Conservation (phyloP, 2,329 filamentous ascomycete genomes). For the Botryotinia convoluta region DNA sequence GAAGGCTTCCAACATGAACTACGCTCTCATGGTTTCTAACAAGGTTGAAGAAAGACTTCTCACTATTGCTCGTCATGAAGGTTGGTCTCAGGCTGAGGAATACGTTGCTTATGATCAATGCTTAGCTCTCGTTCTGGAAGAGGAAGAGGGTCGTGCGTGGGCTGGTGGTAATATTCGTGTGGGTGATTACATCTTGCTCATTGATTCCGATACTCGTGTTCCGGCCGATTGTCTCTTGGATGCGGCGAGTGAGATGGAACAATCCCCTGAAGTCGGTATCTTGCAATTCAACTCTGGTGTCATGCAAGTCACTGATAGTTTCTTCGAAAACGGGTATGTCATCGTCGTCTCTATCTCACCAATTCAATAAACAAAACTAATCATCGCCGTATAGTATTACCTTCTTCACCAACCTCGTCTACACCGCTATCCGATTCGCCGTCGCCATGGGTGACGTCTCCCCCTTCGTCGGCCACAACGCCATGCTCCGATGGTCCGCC, state of each 20-base stretch:
- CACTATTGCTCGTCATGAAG: constrained; percentile 22
- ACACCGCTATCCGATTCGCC: constrained; percentile 74
- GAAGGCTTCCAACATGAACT: constrained; percentile 52
- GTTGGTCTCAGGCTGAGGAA: constrained; percentile 69
- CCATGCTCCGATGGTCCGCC: constrained; percentile 71
- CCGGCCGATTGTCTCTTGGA: constrained; percentile 75
- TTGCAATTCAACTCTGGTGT: constrained; percentile 76
- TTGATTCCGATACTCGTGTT: constrained; percentile 78
- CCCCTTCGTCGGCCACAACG: constrained; percentile 80
- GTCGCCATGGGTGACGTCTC: constrained; percentile 75
- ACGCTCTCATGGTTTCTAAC: constrained; percentile 42
- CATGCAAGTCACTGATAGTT: constrained; percentile 74
- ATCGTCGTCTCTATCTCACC: background rate
- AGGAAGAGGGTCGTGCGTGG: constrained; percentile 66
- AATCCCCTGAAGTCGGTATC: constrained; percentile 73
- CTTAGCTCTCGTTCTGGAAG: constrained; percentile 63
- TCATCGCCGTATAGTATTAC: constrained; percentile 46
- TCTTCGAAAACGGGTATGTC: constrained; percentile 59
- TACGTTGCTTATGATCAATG: constrained; percentile 62
- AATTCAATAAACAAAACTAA: background rate
- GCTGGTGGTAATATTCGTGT: constrained; percentile 83
- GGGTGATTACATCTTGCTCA: constrained; percentile 77
- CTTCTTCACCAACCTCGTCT: constrained; percentile 72
- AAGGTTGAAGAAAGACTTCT: constrained; percentile 17
- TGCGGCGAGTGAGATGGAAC: constrained; percentile 78